Conservation (phyloP, 768 basidiomycete genomes). For the Rhizopogon rudus region DNA sequence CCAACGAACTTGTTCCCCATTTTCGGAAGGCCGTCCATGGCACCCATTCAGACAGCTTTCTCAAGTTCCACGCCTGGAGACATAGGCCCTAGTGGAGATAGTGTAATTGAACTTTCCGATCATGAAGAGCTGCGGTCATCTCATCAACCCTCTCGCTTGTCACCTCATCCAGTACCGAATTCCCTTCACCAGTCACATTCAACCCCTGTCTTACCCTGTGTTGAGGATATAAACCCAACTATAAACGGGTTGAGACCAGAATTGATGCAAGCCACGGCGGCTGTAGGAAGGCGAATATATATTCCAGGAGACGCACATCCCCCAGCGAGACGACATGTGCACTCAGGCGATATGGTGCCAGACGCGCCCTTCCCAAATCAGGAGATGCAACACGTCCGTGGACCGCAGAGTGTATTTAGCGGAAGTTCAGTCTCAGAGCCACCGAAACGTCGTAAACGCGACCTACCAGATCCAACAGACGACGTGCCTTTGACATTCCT, state of each 20-base stretch:
- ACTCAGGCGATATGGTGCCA: neutral
- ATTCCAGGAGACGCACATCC: neutral
- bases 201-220: neutral
- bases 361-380: constrained; percentile 44
- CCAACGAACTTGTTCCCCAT: constrained; percentile 18
- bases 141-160: constrained; percentile 4
- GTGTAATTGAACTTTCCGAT: constrained; percentile 6
- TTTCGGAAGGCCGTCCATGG: constrained; percentile 12
- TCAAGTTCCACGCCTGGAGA: neutral
- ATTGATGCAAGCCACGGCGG: too few species aligned
- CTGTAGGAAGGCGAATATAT: neutral
- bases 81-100: neutral
- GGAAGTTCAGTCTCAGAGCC: constrained; percentile 6
- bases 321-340: neutral
- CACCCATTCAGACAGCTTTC: neutral
- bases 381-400: constrained; percentile 57
- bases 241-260: neutral
- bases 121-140: constrained; percentile 9
- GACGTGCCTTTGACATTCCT: constrained; percentile 16
- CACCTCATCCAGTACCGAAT: neutral
- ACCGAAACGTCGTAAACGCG: constrained; percentile 6
- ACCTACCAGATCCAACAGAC: neutral
- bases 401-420: constrained; percentile 41
- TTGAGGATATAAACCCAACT: neutral
- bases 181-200: neutral